Conservation (phyloP, 805 yeast species). For the Clavispora fructus region DNA sequence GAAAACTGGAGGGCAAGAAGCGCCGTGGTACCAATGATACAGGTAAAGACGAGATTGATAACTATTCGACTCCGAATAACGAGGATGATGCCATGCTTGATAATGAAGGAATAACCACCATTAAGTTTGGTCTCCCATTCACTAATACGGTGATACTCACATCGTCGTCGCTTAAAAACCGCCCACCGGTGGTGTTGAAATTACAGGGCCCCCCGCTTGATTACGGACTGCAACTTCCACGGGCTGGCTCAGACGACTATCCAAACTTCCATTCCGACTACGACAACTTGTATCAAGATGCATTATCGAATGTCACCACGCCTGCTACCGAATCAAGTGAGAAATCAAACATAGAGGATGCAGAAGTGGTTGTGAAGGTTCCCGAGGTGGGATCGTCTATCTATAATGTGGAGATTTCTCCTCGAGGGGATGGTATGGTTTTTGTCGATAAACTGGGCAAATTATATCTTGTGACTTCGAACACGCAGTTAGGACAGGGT, state of each 20-base stretch:
- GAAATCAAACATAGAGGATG: constrained; percentile 17
- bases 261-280: neutral
- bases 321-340: constrained; percentile 6
- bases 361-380: constrained; percentile 43
- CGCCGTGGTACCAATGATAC: constrained; percentile 12
- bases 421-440: constrained; percentile 82
- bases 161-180: constrained; percentile 30
- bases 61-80: constrained; percentile 4
- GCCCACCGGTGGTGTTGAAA: constrained; percentile 29
- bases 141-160: constrained; percentile 35
- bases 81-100: constrained; percentile 44
- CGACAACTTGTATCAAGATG: constrained; percentile 1
- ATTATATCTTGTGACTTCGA: constrained; percentile 62
- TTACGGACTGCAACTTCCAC: constrained; percentile 8
- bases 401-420: constrained; percentile 70
- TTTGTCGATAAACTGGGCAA: constrained; percentile 75
- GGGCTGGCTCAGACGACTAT: neutral
- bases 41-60: constrained; percentile 8
- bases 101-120: constrained; percentile 84
- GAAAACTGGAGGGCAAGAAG: neutral
- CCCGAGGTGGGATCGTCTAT: constrained; percentile 80
- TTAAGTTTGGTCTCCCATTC: constrained; percentile 45
- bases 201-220: constrained; percentile 48
- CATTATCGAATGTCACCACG: neutral
- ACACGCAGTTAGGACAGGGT: constrained; percentile 18